Base-by-base conservation (phyloP, 495 filamentous ascomycete genomes). In the Cercophora newfieldiana region DNA sequence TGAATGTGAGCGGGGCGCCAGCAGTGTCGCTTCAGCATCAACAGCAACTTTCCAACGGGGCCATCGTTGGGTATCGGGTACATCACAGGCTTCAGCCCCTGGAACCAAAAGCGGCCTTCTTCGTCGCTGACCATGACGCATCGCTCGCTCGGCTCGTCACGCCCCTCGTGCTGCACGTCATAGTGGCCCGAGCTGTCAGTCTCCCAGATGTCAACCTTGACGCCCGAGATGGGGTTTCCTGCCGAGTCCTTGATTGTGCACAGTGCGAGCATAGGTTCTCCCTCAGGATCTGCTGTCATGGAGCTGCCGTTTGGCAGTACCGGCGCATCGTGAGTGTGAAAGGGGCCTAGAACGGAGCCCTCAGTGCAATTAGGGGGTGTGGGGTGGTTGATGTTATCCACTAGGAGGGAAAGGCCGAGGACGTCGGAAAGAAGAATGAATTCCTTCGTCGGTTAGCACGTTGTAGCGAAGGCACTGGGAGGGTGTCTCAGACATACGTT, bases 351-450 rank as follows among this genome's bases (percentile, higher is more conserved):
- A 29, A 97, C 91, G 2, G 93, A 93, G 56, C 93, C 91, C 76
- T 97, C 93, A 18, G 93, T 97, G 51, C 86, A 84, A 47, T 77
- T 75, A 0, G 86, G 72, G 0, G 91, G 91, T 74, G 93, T 96
- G 64, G 94, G 94, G 80, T 97, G 93, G 80, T 94, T 92, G 81
- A 97, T 96, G 67, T 83, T 86, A 79, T 97, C 93, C 64, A 97
- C 90, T 7, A 97, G 88, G 61, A 96, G 84, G 29, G 93, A 96
- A 50, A 97, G 88, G 63, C 94, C 94, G 50, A 97, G 86, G 63
- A 94, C 83, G 80, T 97, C 94, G 60, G 91, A 95, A 69, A 97
- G 91, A 60, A 97, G 90, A 78, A 97, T 97, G 82, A 92, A 97
- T 84, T 97, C 94, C 86, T 94, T 57, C n/a, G 19, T 56, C 1